Evolutionary conservation across 768 basidiomycete genomes (phyloP).

Genomic region (Lentinula lateritia): DNA sequence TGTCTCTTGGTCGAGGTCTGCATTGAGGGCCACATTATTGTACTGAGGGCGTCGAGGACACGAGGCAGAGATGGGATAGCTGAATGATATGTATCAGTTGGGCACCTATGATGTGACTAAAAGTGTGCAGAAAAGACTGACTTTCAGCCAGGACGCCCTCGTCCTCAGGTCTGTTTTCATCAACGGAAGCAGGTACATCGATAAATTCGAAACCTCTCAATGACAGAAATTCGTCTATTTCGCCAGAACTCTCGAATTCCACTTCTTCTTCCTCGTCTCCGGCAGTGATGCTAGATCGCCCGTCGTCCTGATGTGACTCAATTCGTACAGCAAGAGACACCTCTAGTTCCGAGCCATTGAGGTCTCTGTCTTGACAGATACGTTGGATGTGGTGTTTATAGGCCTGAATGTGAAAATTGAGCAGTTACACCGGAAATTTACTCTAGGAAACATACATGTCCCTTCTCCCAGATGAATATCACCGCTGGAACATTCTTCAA

Average conservation of each 20-base stretch:
- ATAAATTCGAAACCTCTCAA: conserved; percentile 75
- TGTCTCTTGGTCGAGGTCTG: conserved; percentile 26
- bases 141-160: conserved; percentile 1
- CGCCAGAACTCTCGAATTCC: conserved; percentile 41
- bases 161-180: background rate
- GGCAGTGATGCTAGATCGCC: background rate
- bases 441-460: conserved; percentile 46
- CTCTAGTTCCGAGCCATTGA: conserved; percentile 56
- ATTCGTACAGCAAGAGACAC: conserved; percentile 67
- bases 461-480: conserved; percentile 64
- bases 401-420: conserved; percentile 30
- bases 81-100: conserved; percentile 13
- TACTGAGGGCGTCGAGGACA: conserved; percentile 74
- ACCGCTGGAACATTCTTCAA: conserved; percentile 58
- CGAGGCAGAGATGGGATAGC: conserved; percentile 55
- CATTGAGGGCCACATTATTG: conserved; percentile 88
- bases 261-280: conserved; percentile 19
- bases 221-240: conserved; percentile 62
- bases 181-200: conserved; percentile 27
- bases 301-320: conserved; percentile 12
- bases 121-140: background rate
- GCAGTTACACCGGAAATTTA: conserved; percentile 4
- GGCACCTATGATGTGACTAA: background rate
- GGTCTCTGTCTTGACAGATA: conserved; percentile 34
- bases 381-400: conserved; percentile 52